A percentile compares a stretch with the other conserved stretches of the same genome.
Conservation (phyloP, 208 protist species). For the Tritrichomonas musculus region DNA sequence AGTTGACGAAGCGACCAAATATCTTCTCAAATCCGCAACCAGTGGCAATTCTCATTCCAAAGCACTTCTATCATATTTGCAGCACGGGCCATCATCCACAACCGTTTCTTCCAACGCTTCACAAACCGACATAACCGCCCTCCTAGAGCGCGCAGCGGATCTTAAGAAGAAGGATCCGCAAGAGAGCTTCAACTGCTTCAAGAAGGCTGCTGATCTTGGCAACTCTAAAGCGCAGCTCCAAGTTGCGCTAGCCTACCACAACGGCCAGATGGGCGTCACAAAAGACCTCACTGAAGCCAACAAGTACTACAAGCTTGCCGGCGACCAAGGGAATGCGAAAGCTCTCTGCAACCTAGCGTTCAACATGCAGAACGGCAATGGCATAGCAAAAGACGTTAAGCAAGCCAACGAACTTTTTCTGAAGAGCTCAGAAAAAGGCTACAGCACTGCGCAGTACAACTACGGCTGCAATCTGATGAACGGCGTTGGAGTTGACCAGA, state of each 20-base stretch:
- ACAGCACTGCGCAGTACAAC: not conserved
- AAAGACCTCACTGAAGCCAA: not conserved
- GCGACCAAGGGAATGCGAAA: not conserved
- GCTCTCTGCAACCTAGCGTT: not conserved
- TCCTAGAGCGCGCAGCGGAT: too few species aligned
- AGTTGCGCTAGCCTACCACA: not conserved
- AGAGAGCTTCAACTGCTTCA: not conserved
- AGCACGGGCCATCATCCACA: too few species aligned
- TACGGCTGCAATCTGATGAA: not conserved
- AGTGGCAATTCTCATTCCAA: too few species aligned
- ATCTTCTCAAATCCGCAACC: too few species aligned
- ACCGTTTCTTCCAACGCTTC: too few species aligned
- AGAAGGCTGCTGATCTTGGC: not conserved
- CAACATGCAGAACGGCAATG: not conserved
- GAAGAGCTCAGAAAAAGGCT: not conserved
- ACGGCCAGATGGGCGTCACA: not conserved
- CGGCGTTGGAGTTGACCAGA: not conserved
- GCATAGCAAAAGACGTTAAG: not conserved
- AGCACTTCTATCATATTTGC: too few species aligned
- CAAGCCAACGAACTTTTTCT: not conserved
- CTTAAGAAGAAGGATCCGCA: too few species aligned
- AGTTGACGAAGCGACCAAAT: not conserved
- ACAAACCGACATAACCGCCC: too few species aligned
- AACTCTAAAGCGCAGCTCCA: not conserved
- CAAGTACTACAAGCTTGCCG: not conserved